Conservation (phyloP, 495 filamentous ascomycete species). For the Neohortaea acidophila region DNA sequence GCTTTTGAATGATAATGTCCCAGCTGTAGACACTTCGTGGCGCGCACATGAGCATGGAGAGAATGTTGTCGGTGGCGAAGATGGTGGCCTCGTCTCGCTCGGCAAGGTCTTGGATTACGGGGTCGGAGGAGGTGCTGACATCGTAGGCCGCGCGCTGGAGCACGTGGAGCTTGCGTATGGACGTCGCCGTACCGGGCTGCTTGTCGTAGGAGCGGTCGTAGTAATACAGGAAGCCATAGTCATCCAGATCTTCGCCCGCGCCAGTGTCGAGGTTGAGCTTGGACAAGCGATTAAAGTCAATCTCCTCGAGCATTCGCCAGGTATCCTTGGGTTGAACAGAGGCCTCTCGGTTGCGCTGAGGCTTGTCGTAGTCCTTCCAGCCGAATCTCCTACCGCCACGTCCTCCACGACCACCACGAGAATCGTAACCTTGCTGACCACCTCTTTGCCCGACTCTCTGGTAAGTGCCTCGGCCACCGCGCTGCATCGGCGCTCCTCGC, state of each 20-base stretch:
- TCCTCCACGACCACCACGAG: conserved; percentile 49
- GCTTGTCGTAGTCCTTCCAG: conserved; percentile 99
- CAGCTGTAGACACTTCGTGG: conserved; percentile 91
- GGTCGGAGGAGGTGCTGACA: conserved; percentile 88
- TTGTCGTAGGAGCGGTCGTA: conserved; percentile 94
- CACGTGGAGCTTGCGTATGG: conserved; percentile 69
- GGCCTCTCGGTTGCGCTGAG: conserved; percentile 84
- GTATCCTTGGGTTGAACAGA: conserved; percentile 87
- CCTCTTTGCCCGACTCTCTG: conserved; percentile 41
- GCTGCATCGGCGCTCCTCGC: conserved; percentile 24
- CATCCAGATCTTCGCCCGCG: conserved; percentile 86
- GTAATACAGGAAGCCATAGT: conserved; percentile 93
- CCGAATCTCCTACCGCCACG: conserved; percentile 73
- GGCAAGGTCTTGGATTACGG: conserved; percentile 88
- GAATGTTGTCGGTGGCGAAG: conserved; percentile 89
- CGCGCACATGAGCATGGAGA: conserved; percentile 98
- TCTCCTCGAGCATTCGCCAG: conserved; percentile 93
- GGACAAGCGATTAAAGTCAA: conserved; percentile 84
- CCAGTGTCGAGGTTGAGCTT: conserved; percentile 92
- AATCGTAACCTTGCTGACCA: conserved; percentile 44
- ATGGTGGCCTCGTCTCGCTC: conserved; percentile 95
- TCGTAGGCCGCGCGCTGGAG: conserved; percentile 94
- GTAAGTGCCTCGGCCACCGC: conserved; percentile 42
- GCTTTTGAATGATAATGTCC: conserved; percentile 84
- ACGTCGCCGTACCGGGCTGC: conserved; percentile 62